phyloP scores from a whole-genome alignment of 2,329 filamentous ascomycete genomes.

The Nakataea oryzae region DNA sequence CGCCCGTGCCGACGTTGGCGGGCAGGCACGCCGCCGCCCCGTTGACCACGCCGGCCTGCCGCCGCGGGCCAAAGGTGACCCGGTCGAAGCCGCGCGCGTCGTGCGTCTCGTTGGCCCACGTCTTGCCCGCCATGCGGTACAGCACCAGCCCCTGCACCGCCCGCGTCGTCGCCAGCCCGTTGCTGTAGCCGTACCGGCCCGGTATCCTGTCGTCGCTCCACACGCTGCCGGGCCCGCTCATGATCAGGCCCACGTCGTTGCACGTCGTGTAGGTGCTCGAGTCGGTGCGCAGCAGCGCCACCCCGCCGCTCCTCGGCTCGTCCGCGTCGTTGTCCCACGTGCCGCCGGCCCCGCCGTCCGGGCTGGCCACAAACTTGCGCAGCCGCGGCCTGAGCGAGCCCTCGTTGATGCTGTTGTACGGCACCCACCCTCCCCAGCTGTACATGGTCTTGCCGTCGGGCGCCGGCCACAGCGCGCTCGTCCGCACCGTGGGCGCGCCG shows the following conservation, averaged over 20 bases:
- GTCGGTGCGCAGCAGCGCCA: neutral
- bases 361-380: neutral
- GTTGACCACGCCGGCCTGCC: constrained; percentile 9
- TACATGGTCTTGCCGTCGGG: neutral
- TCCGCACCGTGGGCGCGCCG: neutral
- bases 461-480: neutral
- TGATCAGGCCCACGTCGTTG: neutral
- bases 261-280: neutral
- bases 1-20: constrained; percentile 16
- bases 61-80: neutral
- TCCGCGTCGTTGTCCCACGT: neutral
- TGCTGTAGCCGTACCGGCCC: neutral
- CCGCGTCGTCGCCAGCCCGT: neutral
- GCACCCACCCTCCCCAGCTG: constrained; percentile 3
- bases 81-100: neutral
- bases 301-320: neutral
- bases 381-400: neutral
- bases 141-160: neutral
- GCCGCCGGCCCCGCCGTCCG: neutral
- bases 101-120: constrained; percentile 2
- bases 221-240: neutral
- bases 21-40: constrained; percentile 19
- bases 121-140: neutral
- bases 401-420: neutral
- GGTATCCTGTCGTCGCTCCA: neutral